Conservation (phyloP, 202 grass and related monocot species). For the Zizania palustris region DNA sequence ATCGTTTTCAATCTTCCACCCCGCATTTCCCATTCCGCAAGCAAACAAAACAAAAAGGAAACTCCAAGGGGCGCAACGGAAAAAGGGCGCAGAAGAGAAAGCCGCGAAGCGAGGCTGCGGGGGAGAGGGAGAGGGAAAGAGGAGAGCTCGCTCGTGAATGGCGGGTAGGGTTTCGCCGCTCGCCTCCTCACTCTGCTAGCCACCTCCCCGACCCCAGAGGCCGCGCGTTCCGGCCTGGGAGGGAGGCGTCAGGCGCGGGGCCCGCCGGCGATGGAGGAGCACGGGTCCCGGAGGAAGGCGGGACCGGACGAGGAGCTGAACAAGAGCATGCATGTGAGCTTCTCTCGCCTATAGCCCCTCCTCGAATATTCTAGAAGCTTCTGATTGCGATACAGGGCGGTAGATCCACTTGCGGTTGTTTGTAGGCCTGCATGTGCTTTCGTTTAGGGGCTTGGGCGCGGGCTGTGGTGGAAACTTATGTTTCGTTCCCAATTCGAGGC, state of each 20-base stretch:
- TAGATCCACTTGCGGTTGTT: constrained; percentile 17
- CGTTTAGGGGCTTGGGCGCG: constrained; percentile 10
- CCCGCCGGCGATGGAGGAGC: constrained; percentile 5
- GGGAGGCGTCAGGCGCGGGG: too few species aligned
- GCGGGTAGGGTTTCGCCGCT: constrained; percentile 56
- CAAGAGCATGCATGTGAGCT: constrained; percentile 61
- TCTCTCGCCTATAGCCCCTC: neutral
- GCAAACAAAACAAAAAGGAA: neutral
- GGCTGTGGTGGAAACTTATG: neutral
- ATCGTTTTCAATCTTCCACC: neutral
- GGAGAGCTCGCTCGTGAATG: constrained; percentile 31
- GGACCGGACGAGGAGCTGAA: constrained; percentile 27
- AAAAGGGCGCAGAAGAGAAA: neutral
- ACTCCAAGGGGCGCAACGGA: neutral
- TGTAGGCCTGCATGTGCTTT: constrained; percentile 2
- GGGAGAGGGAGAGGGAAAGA: neutral
- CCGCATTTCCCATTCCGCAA: neutral
- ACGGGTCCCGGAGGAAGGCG: constrained; percentile 15
- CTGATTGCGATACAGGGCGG: constrained; percentile 2
- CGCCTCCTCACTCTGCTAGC: constrained; percentile 20
- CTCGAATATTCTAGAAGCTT: constrained; percentile 27
- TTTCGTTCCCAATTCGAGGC: constrained; percentile 10
- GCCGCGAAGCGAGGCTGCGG: neutral
- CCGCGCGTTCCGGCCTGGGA: neutral
- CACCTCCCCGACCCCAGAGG: neutral